Evolutionary conservation across 2,329 filamentous ascomycete species (phyloP).

Genomic region (Botrytis fabae): DNA sequence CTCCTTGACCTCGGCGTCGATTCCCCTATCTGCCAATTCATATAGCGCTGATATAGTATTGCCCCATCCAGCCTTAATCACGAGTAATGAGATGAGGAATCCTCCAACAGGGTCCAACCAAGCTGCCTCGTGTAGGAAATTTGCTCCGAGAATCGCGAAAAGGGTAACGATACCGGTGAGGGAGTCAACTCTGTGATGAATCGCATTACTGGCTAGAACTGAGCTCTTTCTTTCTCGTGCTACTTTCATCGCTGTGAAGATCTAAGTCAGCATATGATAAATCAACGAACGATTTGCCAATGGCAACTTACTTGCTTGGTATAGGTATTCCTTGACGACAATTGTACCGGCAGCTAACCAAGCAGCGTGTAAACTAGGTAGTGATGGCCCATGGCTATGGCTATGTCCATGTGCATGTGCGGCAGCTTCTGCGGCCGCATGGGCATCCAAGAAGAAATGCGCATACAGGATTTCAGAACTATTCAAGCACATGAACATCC

Average conservation of each 20-base stretch:
- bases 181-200: conserved; percentile 95
- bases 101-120: conserved; percentile 96
- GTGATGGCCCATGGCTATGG: conserved; percentile 62
- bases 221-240: conserved; percentile 92
- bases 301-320: conserved; percentile 80
- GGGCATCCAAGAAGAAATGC: conserved; percentile 68
- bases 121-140: conserved; percentile 78
- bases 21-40: conserved; percentile 86
- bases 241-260: conserved; percentile 79
- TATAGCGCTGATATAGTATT: conserved; percentile 82
- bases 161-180: conserved; percentile 93
- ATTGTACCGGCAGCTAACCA: conserved; percentile 94
- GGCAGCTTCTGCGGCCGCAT: conserved; percentile 53
- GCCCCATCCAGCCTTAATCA: conserved; percentile 82
- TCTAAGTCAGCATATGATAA: conserved; percentile 31
- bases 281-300: background rate
- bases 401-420: conserved; percentile 60
- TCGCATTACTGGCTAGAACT: conserved; percentile 90
- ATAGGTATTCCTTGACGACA: conserved; percentile 93
- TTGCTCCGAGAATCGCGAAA: conserved; percentile 83
- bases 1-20: conserved; percentile 79
- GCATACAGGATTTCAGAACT: conserved; percentile 68
- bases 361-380: conserved; percentile 87
- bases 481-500: conserved; percentile 87
- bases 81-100: conserved; percentile 87